Base-by-base conservation (phyloP, 495 filamentous ascomycete genomes). In the Tuber indicum region DNA sequence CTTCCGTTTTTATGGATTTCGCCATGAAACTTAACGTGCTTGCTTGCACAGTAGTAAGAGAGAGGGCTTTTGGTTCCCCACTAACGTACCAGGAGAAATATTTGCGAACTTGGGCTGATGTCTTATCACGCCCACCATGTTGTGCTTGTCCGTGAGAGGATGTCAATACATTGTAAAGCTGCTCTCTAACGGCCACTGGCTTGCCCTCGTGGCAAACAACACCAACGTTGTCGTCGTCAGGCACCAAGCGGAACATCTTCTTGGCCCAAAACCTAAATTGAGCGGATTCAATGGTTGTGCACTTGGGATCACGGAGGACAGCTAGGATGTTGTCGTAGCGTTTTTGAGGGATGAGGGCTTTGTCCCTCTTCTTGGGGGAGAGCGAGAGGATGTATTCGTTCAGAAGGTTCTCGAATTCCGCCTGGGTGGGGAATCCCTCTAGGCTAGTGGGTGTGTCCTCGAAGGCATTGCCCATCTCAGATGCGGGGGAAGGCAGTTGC, bases 261-360 rank as follows among this genome's bases (percentile, higher is more conserved):
- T 89, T 90, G 23, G 88, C 88, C 88, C 88, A 90, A 77, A 89
- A 89, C 47, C 88, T 88, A 75, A 90, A 90, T 78, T 90, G 88
- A 26, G 88, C 88, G 72, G 87, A 87, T 79, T 89, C 88, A 75
- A 89, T 85, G 23, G 87, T 87, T n/a, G 88, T 89, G 73, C 88
- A 87, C 79, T 89, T 89, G 7, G 87, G 87, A 47, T 90, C 88
- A 73, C 85, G 85, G 72, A 89, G 77, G 66, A 89, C 88, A n/a
- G 85, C 86, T 72, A 82, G 84, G 52, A 90, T 89, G 76, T 89
- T 88, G 44, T 87, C 85, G 39, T 87, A 88, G 78, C 88, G 84
- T 77, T 84, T 86, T 26, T 88, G 85, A 77, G 88, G 87, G 39
- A 90, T 90, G 75, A 90, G 84, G 6, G 88, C 88, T 75, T 90